phyloP scores from a whole-genome alignment of 495 filamentous ascomycete genomes.

The Penicillium herquei region DNA sequence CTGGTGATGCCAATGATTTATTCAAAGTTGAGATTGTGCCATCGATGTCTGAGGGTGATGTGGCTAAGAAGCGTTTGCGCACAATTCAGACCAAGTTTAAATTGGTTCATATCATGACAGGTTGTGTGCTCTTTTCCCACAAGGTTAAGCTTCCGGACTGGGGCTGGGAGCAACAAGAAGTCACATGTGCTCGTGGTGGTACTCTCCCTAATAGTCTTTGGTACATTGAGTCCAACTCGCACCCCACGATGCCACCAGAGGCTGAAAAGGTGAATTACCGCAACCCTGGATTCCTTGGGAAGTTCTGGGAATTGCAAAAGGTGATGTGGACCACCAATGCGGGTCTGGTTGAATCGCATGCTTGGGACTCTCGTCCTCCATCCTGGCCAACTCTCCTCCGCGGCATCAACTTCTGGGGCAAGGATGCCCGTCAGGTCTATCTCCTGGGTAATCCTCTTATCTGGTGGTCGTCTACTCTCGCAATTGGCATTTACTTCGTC shows the following conservation, averaged over 20 bases:
- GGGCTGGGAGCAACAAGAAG: slow-evolving; percentile 96
- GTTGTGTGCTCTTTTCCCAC: slow-evolving; percentile 94
- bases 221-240: slow-evolving; percentile 89
- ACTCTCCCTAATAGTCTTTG: slow-evolving; percentile 95
- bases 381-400: slow-evolving; percentile 92
- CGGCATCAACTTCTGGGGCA: slow-evolving; percentile 99
- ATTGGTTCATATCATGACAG: slow-evolving; percentile 93
- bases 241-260: slow-evolving; percentile 67
- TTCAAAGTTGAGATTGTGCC: slow-evolving; percentile 95
- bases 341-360: slow-evolving; percentile 91
- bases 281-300: slow-evolving; percentile 93
- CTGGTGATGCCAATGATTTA: slow-evolving; percentile 93
- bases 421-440: slow-evolving; percentile 90
- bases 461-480: slow-evolving; percentile 89
- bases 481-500: slow-evolving; percentile 69
- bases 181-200: slow-evolving; percentile 91
- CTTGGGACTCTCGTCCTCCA: slow-evolving; percentile 93
- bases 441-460: slow-evolving; percentile 93
- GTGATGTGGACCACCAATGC: slow-evolving; percentile 99
- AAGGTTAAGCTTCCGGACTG: slow-evolving; percentile 98
- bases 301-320: slow-evolving; percentile 98
- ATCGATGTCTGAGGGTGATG: slow-evolving; percentile 74
- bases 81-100: slow-evolving; percentile 97
- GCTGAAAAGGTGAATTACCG: slow-evolving; percentile 94
- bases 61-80: slow-evolving; percentile 79